Conservation (phyloP, 129 eudicot species). For the Cynara cardunculus region DNA sequence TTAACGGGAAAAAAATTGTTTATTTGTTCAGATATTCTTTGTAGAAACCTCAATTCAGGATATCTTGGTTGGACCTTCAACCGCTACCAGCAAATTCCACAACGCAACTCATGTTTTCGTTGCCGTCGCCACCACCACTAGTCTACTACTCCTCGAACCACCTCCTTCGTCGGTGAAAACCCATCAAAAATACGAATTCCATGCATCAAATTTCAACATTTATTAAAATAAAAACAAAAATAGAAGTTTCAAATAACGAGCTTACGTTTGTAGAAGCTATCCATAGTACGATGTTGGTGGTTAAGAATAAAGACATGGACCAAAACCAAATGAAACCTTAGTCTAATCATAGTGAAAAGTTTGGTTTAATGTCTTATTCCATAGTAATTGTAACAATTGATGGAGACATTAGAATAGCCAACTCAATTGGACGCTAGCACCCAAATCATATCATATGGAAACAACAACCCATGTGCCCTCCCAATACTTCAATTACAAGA, state of each 20-base stretch:
- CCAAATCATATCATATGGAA: constrained; percentile 15
- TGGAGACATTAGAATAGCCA: neutral
- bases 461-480: constrained; percentile 25
- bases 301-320: constrained; percentile 7
- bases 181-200: neutral
- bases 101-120: neutral
- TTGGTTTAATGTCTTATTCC: neutral
- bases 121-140: neutral
- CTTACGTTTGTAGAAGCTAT: neutral
- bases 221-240: neutral
- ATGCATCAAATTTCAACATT: neutral
- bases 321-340: constrained; percentile 17
- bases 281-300: neutral
- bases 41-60: neutral
- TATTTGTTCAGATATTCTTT: neutral
- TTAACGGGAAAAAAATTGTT: too few species aligned
- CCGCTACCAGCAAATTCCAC: neutral
- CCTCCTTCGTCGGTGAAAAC: neutral
- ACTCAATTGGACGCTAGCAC: neutral
- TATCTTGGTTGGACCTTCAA: neutral
- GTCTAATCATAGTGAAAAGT: constrained; percentile 8
- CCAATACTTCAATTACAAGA: constrained; percentile 11
- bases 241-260: neutral
- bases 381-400: neutral
- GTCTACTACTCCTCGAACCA: neutral